phyloP scores from a whole-genome alignment of 2,329 filamentous ascomycete species.

The Colletotrichum cuscutae region DNA sequence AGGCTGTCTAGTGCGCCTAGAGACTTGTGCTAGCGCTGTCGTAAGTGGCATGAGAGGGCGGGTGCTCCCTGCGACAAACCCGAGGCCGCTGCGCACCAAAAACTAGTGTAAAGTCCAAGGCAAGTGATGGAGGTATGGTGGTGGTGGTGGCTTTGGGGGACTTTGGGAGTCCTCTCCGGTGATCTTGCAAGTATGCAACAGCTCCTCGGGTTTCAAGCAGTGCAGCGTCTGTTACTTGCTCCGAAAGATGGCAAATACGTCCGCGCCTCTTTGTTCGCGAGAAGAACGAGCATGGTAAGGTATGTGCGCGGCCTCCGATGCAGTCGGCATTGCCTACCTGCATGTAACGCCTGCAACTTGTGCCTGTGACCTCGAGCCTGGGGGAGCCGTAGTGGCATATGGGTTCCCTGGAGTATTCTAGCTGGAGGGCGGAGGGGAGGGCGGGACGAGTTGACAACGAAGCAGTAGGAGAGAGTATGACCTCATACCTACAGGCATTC shows the following conservation, averaged over 20 bases:
- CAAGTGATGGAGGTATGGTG: background rate
- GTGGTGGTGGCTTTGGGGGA: background rate
- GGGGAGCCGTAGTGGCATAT: background rate
- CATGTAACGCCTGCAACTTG: constrained; percentile 1
- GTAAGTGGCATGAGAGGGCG: constrained; percentile 3
- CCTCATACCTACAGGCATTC: constrained; percentile 13
- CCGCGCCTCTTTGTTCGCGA: background rate
- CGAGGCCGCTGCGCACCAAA: background rate
- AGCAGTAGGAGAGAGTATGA: constrained; percentile 15
- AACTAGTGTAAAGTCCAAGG: background rate
- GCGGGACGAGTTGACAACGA: constrained; percentile 1
- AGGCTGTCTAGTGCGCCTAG: background rate
- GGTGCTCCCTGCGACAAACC: constrained; percentile 14
- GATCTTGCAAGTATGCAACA: background rate
- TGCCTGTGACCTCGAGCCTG: background rate
- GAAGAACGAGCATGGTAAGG: background rate
- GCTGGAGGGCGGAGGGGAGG: background rate
- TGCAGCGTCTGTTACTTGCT: background rate
- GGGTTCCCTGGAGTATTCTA: background rate
- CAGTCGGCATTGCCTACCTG: constrained; percentile 3
- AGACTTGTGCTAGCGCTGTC: background rate
- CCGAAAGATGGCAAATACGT: background rate
- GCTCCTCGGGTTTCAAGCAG: background rate
- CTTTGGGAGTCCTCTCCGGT: background rate
- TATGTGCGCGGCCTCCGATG: background rate